phyloP scores from a whole-genome alignment of 768 basidiomycete species.

The Tylopilus plumbeoviolaceoides region DNA sequence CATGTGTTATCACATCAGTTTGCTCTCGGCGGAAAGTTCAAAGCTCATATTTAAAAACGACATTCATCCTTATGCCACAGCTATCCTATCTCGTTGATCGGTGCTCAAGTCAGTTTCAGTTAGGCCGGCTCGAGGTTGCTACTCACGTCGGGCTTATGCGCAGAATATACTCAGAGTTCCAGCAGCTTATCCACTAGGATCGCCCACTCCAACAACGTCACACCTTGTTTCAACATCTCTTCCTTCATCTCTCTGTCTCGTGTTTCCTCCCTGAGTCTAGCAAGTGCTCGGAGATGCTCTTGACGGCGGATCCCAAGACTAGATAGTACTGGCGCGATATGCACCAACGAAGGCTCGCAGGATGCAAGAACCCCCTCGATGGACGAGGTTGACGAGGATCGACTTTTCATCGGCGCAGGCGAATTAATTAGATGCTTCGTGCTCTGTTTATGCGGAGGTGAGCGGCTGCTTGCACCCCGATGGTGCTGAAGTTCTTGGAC shows the following conservation, averaged over 20 bases:
- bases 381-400: constrained; percentile 36
- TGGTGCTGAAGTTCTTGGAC: constrained; percentile 11
- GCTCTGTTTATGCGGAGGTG: constrained; percentile 17
- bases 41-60: neutral
- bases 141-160: neutral
- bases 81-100: neutral
- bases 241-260: constrained; percentile 67
- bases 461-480: constrained; percentile 18
- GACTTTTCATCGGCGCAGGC: constrained; percentile 15
- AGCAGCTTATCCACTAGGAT: constrained; percentile 66
- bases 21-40: neutral
- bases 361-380: constrained; percentile 54
- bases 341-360: constrained; percentile 62
- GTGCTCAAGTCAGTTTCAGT: neutral
- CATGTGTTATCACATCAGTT: neutral
- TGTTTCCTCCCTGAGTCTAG: constrained; percentile 58
- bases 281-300: constrained; percentile 62
- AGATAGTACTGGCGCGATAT: constrained; percentile 54
- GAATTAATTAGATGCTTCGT: constrained; percentile 9
- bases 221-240: constrained; percentile 61
- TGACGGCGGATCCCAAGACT: constrained; percentile 55
- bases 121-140: neutral
- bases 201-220: constrained; percentile 77
- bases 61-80: neutral
- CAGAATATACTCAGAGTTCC: constrained; percentile 21